Evolutionary conservation across 345 rosid genomes (phyloP), one percentile per base, ranked within the genome.

Genomic region (Sonneratia alba): DNA sequence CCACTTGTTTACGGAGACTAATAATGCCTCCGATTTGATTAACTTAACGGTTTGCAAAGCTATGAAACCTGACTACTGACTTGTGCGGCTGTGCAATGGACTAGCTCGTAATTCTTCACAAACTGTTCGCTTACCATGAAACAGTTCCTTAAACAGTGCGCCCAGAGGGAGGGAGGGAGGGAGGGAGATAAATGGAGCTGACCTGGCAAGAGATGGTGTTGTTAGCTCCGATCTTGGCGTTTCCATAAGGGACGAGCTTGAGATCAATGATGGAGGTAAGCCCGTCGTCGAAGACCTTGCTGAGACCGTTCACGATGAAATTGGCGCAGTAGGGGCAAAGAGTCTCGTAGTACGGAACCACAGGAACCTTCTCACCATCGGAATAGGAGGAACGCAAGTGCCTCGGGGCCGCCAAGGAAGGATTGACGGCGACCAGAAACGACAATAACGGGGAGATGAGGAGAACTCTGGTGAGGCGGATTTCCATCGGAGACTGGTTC

Each of bases 171-270:
- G 11, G 36, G 49, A 67, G 40, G 49, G 32, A 5, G 59, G 21
- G 3, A 67, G 40, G 49, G 19, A 45, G 63, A 32, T 34, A 38
- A 13, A 27, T 10, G 49, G 43, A 22, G 36, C 22, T 12, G 67
- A 76, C 48, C 84, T 85, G 89, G 70, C 89, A 87, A 63, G 75
- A 47, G 67, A 84, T 55, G 73, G 76, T 72, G 64, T 53, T 8
- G 43, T 80, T 73, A 66, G 74, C 55, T 36, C 55, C 65, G 68
- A 84, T 37, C 45, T 49, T 47, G 57, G 85, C 83, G 53, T 88
- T 84, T 49, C 88, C 92, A 55, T 79, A 85, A 6, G 88, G 89
- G 74, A 85, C 67, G 38, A 87, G 81, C 73, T 73, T 82, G 68
- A 87, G 87, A 64, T 84, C 81, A 64, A 81, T 71, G 36, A 80